Base-by-base conservation (phyloP, 2,329 filamentous ascomycete genomes). In the Aspergillus flavus region DNA sequence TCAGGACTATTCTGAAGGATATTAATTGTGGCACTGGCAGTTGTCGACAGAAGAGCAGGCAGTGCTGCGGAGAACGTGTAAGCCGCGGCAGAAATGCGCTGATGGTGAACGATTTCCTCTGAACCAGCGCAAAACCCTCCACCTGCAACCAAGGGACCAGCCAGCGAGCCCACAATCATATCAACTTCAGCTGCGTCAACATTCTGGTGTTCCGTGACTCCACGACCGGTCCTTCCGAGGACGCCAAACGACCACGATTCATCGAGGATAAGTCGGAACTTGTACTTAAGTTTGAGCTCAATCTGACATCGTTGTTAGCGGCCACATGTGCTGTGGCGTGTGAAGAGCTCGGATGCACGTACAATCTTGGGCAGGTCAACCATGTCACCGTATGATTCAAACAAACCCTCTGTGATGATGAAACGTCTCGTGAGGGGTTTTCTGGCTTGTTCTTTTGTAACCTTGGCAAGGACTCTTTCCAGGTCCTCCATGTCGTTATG, bases 191-290 rank as follows among this genome's bases (percentile, higher is more conserved):
- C 88, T 0, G 94, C 89, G 76, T 98, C 95, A 21, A 99, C 94
- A 71, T 98, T 97, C 75, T 98, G 95, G 6, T 94, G 92, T 81
- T 99, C 96, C 0, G 95, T 98, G 45, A 98, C 84, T 63, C 95
- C 95, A 58, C 93, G 90, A 23, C 95, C 96, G 30, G 93, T 97
- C 65, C 93, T 87, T 55, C 95, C 95, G 6, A 99, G 86, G 21
- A 98, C 91, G 64, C 94, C 96, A 76, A 98, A 99, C 1, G 94
- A 97, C 90, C 92, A 96, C 1, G 94, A 97, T 82, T 99, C 95
- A 77, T 99, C 95, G 43, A 99, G 88, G 68, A 98, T 96, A 61
- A 99, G 87, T 72, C 95, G 93, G 83, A 98, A 99, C 82, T 97
- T 99, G 86, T 98, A 97, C 77, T 91, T 92, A 70, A 94, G 89